phyloP scores from a whole-genome alignment of 192 early-diverging fungal species.

The Glomus cerebriforme region DNA sequence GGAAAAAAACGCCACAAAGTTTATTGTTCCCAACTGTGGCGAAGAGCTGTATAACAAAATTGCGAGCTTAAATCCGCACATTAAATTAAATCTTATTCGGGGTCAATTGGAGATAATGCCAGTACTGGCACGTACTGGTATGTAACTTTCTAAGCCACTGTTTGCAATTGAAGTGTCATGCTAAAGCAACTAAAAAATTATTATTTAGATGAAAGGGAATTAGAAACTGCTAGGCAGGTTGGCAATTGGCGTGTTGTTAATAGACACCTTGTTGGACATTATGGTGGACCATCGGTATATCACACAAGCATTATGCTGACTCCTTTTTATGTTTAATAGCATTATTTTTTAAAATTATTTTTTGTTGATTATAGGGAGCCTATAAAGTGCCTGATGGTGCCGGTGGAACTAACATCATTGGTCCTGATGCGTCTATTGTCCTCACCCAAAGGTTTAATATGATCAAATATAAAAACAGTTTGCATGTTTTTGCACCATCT shows the following conservation, averaged over 20 bases:
- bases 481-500: neutral
- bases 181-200: neutral
- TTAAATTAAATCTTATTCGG: constrained; percentile 5
- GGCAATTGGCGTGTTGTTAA: neutral
- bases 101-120: neutral
- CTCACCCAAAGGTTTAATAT: neutral
- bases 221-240: neutral
- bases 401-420: neutral
- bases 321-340: constrained; percentile 18
- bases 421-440: neutral
- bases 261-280: neutral
- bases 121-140: neutral
- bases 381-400: constrained; percentile 2
- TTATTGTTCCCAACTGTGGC: constrained; percentile 21
- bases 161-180: constrained; percentile 17
- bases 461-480: neutral
- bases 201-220: constrained; percentile 17
- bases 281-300: neutral
- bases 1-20: neutral
- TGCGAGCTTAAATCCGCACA: neutral
- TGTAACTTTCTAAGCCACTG: constrained; percentile 20
- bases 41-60: constrained; percentile 22
- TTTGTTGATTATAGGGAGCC: constrained; percentile 9
- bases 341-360: neutral
- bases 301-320: neutral